Evolutionary conservation across 2,329 filamentous ascomycete species (phyloP).

Genomic region (Talaromyces sp.): DNA sequence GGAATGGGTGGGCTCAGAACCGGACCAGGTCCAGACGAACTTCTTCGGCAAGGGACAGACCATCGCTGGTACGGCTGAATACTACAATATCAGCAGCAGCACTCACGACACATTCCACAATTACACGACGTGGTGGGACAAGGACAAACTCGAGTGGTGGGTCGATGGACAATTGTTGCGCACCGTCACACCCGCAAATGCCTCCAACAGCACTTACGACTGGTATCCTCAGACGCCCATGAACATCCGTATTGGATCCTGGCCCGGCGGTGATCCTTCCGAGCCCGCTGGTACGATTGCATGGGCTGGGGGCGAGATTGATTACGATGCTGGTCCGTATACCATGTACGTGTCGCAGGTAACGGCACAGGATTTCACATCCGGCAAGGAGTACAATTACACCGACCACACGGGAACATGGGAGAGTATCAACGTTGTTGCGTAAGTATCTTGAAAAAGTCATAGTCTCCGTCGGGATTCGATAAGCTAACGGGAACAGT

Average conservation of each 20-base stretch:
- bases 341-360: conserved; percentile 68
- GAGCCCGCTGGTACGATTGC: conserved; percentile 50
- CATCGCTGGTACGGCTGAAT: conserved; percentile 65
- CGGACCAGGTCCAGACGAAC: conserved; percentile 67
- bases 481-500: conserved; percentile 40
- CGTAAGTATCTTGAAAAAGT: conserved; percentile 36
- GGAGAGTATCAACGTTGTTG: conserved; percentile 60
- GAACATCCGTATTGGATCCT: conserved; percentile 66
- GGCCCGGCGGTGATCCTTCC: conserved; percentile 57
- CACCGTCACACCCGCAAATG: conserved; percentile 57
- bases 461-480: too few species aligned
- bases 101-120: conserved; percentile 44
- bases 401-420: conserved; percentile 59
- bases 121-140: conserved; percentile 62
- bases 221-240: conserved; percentile 71
- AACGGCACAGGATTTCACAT: conserved; percentile 56
- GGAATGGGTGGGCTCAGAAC: conserved; percentile 42
- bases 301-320: conserved; percentile 67
- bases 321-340: conserved; percentile 64
- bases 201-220: conserved; percentile 51
- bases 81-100: conserved; percentile 54
- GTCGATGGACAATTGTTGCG: conserved; percentile 61
- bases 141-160: conserved; percentile 61
- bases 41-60: conserved; percentile 94
- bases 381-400: conserved; percentile 64